phyloP scores from a whole-genome alignment of 192 early-diverging fungal genomes.

The Coemansia sp. region DNA sequence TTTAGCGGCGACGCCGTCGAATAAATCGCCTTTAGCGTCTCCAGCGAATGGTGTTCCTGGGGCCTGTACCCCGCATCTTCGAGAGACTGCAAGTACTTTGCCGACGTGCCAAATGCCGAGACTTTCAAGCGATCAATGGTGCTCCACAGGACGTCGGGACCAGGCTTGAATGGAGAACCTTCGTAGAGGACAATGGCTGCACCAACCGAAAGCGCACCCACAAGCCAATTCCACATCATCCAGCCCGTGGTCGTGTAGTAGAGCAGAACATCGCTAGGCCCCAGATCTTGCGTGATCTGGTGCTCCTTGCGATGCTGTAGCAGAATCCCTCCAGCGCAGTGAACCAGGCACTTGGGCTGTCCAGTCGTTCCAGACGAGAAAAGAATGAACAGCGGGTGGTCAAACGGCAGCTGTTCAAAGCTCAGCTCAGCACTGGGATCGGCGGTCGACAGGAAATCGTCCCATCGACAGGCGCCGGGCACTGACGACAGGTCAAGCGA shows the following conservation, averaged over 20 bases:
- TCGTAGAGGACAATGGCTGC: slow-evolving; percentile 82
- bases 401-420: slow-evolving; percentile 84
- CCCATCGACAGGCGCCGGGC: slow-evolving; percentile 34
- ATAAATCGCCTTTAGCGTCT: slow-evolving; percentile 68
- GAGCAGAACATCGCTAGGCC: slow-evolving; percentile 71
- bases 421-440: slow-evolving; percentile 37
- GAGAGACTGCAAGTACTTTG: slow-evolving; percentile 90
- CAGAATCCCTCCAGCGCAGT: slow-evolving; percentile 83
- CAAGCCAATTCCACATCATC: slow-evolving; percentile 99
- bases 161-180: slow-evolving; percentile 88
- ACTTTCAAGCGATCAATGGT: slow-evolving; percentile 70
- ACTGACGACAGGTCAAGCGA: slow-evolving; percentile 19
- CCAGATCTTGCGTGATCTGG: slow-evolving; percentile 75
- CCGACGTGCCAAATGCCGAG: slow-evolving; percentile 88
- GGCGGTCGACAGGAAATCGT: slow-evolving; percentile 52
- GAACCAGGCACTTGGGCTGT: slow-evolving; percentile 94
- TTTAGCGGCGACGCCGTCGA: slow-evolving; percentile 93
- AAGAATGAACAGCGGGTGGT: slow-evolving; percentile 87
- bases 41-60: slow-evolving; percentile 55
- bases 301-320: slow-evolving; percentile 95
- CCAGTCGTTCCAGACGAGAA: slow-evolving; percentile 94
- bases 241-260: slow-evolving; percentile 89
- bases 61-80: slow-evolving; percentile 70
- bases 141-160: slow-evolving; percentile 68
- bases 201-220: slow-evolving; percentile 72